These are phyloP conservation scores for Claviceps africana DNA, from an alignment of 2,329 filamentous ascomycete genomes.

Conservation along the genomic window DNA sequence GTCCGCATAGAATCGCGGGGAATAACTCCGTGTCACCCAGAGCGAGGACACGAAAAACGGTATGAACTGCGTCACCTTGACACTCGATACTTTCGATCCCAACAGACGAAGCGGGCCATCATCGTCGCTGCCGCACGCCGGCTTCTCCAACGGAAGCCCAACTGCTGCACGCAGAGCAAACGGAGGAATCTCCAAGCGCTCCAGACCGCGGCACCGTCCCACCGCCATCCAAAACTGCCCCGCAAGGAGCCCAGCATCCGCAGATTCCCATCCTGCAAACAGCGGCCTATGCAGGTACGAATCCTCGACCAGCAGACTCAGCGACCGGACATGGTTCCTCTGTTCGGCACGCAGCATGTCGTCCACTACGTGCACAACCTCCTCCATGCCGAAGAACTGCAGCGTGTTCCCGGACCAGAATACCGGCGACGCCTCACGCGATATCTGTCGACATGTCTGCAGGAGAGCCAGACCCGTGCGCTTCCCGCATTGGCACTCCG, in stretches of 20 bases:
- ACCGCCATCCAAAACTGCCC: background rate
- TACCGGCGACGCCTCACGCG: background rate
- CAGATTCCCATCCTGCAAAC: background rate
- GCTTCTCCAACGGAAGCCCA: background rate
- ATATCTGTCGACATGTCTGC: background rate
- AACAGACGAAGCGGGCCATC: background rate
- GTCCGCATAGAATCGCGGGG: background rate
- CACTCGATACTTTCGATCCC: background rate
- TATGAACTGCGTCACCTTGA: background rate
- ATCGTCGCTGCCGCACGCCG: background rate
- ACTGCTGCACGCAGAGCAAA: background rate
- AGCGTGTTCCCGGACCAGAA: conserved; percentile 1
- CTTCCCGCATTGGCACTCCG: background rate
- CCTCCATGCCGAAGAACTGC: background rate
- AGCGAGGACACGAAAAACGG: background rate
- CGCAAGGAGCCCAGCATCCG: background rate
- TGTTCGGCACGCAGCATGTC: background rate
- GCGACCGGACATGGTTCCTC: background rate
- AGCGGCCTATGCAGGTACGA: background rate
- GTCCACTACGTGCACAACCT: background rate
- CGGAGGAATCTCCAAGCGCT: background rate
- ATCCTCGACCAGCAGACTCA: background rate
- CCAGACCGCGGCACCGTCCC: background rate
- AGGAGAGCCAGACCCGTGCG: background rate
- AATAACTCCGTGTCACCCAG: background rate